A percentile compares a stretch with the other conserved stretches of the same genome.
phyloP scores from a whole-genome alignment of 2,329 filamentous ascomycete genomes.

The Neonectria hederae region DNA sequence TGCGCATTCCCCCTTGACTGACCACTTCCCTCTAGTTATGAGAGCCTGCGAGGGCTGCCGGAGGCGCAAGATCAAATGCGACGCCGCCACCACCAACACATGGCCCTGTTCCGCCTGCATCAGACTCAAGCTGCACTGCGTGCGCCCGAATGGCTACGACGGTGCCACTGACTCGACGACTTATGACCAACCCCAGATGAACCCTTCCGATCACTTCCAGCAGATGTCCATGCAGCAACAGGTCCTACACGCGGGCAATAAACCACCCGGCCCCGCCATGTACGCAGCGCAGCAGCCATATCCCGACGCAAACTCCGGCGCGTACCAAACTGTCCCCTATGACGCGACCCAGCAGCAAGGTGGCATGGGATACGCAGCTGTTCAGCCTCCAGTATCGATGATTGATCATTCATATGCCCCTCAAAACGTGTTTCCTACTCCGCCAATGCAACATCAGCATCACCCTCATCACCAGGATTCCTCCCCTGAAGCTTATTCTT shows the following conservation, averaged over 20 bases:
- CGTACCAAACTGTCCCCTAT: conserved; percentile 61
- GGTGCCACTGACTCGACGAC: conserved; percentile 51
- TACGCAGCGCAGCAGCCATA: conserved; percentile 63
- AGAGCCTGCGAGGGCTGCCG: conserved; percentile 95
- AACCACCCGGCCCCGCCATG: conserved; percentile 52
- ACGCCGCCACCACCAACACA: conserved; percentile 94
- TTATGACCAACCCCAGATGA: conserved; percentile 47
- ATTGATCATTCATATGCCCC: conserved; percentile 62
- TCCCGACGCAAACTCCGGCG: conserved; percentile 51
- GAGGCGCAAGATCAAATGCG: conserved; percentile 96
- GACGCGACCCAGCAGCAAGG: conserved; percentile 56
- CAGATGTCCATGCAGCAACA: conserved; percentile 62
- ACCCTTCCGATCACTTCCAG: conserved; percentile 51
- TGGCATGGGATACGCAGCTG: conserved; percentile 63
- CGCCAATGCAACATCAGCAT: conserved; percentile 51
- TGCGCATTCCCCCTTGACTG: conserved; percentile 15
- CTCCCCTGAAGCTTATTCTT: conserved; percentile 64
- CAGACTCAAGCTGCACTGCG: conserved; percentile 89
- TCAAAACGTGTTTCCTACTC: conserved; percentile 63
- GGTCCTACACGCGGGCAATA: conserved; percentile 53
- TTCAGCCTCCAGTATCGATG: conserved; percentile 59
- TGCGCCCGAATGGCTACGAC: conserved; percentile 83
- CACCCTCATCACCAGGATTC: conserved; percentile 40
- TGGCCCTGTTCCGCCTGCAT: conserved; percentile 98
- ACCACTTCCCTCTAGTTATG: conserved; percentile 72